Evolutionary conservation across 148 eudicot species (phyloP), one percentile per base, ranked within the genome.

Genomic region (Silene latifolia): DNA sequence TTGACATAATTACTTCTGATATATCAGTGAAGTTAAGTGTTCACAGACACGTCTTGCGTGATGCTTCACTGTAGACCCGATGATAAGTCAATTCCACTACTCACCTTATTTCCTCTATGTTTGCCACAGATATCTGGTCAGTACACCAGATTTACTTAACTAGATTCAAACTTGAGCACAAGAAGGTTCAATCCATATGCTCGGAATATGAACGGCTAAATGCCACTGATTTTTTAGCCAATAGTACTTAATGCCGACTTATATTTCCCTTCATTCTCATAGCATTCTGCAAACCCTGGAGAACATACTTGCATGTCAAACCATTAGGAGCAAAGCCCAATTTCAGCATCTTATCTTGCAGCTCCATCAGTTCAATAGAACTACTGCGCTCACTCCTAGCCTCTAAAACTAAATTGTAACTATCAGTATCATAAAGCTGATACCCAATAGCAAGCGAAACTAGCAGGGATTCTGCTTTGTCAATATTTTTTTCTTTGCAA

Each of bases 291-390:
- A 93, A 62, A 51, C 93, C 96, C 67, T 82, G 79, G 71, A 94
- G 83, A 59, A 89, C 80, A 74, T 87, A 83, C 70, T 88, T 90
- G 77, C 87, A 86, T 35, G 93, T 85, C 83, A 83, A 72, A 19
- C 84, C 81, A 75, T 85, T 91, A 12, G 98, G 95, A 13, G 54
- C 65, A 77, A 79, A 91, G n/a, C 98, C 98, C 68, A 85, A 73
- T 76, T 82, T 91, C 76, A 78, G 74, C 97, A 92, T 86, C 68
- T 83, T 89, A 69, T 87, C 87, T 77, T 95, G 96, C 71, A 95
- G 74, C 78, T 84, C 88, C 85, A 95, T 81, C 72, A 85, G 65
- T 42, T 83, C 82, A 69, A 77, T 61, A 80, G 82, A 70, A 51
- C 83, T 85, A 51, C 85, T 84, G 11, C 73, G 79, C 81, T 84